Conservation (phyloP, 495 filamentous ascomycete genomes). For the Penicillium cinerascens region DNA sequence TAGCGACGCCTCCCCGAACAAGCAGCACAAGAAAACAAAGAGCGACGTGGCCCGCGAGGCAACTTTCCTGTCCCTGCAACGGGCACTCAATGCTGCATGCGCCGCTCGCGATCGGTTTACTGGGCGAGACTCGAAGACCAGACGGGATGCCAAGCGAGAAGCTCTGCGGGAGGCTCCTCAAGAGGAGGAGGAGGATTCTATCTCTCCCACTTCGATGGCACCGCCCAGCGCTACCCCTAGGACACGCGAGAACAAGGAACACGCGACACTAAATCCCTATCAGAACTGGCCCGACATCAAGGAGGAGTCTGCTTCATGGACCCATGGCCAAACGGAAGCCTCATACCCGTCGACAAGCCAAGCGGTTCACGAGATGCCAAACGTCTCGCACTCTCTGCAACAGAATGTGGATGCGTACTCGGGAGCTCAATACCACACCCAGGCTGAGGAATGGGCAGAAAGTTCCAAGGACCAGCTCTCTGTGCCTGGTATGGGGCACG, state of each 20-base stretch:
- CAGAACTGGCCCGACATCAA: constrained; percentile 34
- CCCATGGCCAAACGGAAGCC: constrained; percentile 25
- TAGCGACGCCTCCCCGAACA: constrained; percentile 11
- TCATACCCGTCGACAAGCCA: constrained; percentile 23
- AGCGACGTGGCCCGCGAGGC: constrained; percentile 44
- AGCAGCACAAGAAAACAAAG: constrained; percentile 40
- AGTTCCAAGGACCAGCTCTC: constrained; percentile 21
- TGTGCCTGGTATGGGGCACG: constrained; percentile 23
- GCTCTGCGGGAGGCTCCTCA: constrained; percentile 5
- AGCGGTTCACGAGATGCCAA: constrained; percentile 20
- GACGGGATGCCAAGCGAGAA: background rate
- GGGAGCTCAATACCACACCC: constrained; percentile 16
- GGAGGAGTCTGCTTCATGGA: constrained; percentile 31
- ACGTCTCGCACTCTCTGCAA: constrained; percentile 14
- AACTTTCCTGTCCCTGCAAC: constrained; percentile 44
- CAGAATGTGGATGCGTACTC: constrained; percentile 17
- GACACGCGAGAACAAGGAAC: constrained; percentile 12
- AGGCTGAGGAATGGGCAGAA: constrained; percentile 30
- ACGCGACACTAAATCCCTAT: constrained; percentile 21
- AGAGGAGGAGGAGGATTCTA: constrained; percentile 20
- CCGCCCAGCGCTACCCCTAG: constrained; percentile 16
- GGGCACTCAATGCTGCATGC: constrained; percentile 44
- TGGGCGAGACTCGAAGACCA: constrained; percentile 19
- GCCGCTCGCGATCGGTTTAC: constrained; percentile 38
- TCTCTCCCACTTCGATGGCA: constrained; percentile 36